phyloP scores from a whole-genome alignment of 768 basidiomycete species.

The Amanita rubescens region DNA sequence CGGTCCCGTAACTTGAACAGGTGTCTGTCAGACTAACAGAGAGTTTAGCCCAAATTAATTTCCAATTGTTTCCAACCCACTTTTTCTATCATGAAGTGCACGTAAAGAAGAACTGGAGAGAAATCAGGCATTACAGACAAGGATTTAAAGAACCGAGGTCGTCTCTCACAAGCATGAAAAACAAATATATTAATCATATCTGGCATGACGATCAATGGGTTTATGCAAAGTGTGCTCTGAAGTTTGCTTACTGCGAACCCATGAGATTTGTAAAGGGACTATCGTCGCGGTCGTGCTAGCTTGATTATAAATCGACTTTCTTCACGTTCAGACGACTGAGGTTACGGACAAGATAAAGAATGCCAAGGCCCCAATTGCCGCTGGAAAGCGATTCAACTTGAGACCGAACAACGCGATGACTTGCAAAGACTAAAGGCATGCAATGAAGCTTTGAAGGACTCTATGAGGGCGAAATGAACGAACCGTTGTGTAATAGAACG shows the following conservation, averaged over 20 bases:
- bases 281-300: constrained; percentile 30
- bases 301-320: neutral
- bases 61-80: constrained; percentile 24
- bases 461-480: constrained; percentile 5
- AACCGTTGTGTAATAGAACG: constrained; percentile 43
- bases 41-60: neutral
- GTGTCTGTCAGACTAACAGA: constrained; percentile 53
- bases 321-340: neutral
- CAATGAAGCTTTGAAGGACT: constrained; percentile 1
- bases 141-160: neutral
- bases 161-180: constrained; percentile 59
- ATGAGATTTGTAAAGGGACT: constrained; percentile 27
- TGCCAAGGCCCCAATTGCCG: constrained; percentile 43
- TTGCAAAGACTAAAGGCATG: constrained; percentile 35
- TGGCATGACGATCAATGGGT: constrained; percentile 15
- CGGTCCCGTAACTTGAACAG: constrained; percentile 66
- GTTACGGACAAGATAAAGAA: constrained; percentile 46
- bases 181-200: constrained; percentile 64
- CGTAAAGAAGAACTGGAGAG: constrained; percentile 58
- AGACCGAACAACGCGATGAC: constrained; percentile 69
- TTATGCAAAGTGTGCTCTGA: neutral
- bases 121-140: constrained; percentile 19
- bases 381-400: constrained; percentile 59
- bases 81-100: constrained; percentile 59
- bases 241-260: constrained; percentile 27